Base-by-base conservation (phyloP, 768 basidiomycete genomes). In the Brasilioporus rufonigricans region DNA sequence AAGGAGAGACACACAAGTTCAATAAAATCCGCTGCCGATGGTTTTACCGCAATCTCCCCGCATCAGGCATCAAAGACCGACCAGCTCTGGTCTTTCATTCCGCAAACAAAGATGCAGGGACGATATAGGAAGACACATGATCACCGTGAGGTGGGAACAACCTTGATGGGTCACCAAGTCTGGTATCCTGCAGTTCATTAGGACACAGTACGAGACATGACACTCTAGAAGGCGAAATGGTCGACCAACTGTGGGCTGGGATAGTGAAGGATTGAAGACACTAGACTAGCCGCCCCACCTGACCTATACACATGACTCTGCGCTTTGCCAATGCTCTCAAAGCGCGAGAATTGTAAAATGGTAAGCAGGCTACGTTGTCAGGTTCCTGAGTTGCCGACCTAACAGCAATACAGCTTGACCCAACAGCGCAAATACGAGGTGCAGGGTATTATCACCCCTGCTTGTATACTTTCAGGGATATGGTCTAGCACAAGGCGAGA, bases 401-500 rank as follows among this genome's bases (percentile, higher is more conserved):
- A 23, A 31, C 49, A 5, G 27, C n/a, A n/a, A 57, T 31, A 45
- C 64, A 70, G 1, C 21, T 38, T 40, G 13, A 35, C 36, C 56
- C 51, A 21, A 70, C 56, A 10, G 54, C 58, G 19, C 70, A 76
- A 21, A 75, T 0, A 73, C 72, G 16, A 76, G 66, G 31, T 61
- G 61, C 27, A 75, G 48, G 32, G 67, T 69, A n/a, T 72, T 61
- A 31, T 48, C 40, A 50, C 60, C 21, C 74, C 73, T 14, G 57
- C 52, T 39, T 57, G 65, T 21, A 69, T 38, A 43, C 63, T 66
- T 54, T 74, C 73, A 12, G 62, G 48, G 24, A 76, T 47, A 49
- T 74, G 73, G 55, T 76, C 74, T 31, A 76, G 44, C 55, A 72
- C 73, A 11, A 76, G 73, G 49, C 75, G 75, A 2, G 73, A 69